These are phyloP conservation scores for Moringa oleifera DNA, from an alignment of 345 rosid genomes.

Conservation along the genomic window DNA sequence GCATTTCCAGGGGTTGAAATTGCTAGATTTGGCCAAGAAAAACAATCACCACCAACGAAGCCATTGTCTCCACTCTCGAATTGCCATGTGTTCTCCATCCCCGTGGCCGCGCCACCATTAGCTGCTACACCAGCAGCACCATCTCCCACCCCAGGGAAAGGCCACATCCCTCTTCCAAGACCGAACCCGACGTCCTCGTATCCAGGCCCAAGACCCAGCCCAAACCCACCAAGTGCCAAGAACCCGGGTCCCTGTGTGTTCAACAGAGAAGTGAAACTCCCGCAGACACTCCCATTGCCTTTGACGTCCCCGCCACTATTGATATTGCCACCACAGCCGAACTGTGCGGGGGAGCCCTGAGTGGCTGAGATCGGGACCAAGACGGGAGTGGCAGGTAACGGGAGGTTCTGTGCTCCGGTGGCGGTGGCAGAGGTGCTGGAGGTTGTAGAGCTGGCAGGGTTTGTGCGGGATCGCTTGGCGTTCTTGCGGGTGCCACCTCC, in stretches of 20 bases:
- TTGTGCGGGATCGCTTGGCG: conserved; percentile 73
- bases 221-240: conserved; percentile 63
- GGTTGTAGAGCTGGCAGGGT: conserved; percentile 4
- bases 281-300: conserved; percentile 19
- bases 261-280: conserved; percentile 71
- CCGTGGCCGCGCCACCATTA: conserved; percentile 21
- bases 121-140: conserved; percentile 26
- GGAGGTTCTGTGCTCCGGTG: conserved; percentile 17
- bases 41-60: conserved; percentile 61
- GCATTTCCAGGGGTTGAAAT: conserved; percentile 82
- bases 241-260: conserved; percentile 60
- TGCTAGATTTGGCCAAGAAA: conserved; percentile 90
- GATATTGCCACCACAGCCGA: conserved; percentile 10
- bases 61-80: conserved; percentile 59
- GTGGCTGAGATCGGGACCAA: conserved; percentile 37
- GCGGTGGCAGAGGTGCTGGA: conserved; percentile 8
- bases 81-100: conserved; percentile 66
- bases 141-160: conserved; percentile 49
- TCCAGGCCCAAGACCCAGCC: conserved; percentile 57
- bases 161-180: conserved; percentile 77
- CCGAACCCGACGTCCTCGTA: conserved; percentile 65
- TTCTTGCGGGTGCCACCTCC: conserved; percentile 90
- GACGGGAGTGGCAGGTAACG: conserved; percentile 47
- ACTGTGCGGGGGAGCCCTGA: conserved; percentile 18
- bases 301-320: conserved; percentile 25